Conservation (phyloP, 2,329 filamentous ascomycete species). For the Pyrenochaeta sp. region DNA sequence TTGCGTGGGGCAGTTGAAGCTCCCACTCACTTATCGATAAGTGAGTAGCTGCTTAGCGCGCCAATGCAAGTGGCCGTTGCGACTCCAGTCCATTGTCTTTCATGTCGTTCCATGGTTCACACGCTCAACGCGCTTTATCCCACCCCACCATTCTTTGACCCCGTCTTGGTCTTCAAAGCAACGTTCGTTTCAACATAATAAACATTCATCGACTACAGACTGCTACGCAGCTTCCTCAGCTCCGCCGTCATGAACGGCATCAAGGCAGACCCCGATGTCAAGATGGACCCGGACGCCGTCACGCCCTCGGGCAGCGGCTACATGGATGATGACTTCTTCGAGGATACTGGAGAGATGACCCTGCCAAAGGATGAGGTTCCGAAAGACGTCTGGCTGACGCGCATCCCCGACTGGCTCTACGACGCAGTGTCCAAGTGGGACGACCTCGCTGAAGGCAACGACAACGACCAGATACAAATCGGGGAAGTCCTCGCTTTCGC, state of each 20-base stretch:
- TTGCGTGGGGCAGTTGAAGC: conserved; percentile 12
- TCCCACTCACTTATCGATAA: conserved; percentile 25
- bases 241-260: conserved; percentile 48
- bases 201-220: background rate
- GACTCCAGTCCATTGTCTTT: conserved; percentile 17
- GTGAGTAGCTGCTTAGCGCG: conserved; percentile 18
- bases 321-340: conserved; percentile 54
- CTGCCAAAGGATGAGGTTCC: conserved; percentile 39
- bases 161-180: conserved; percentile 4
- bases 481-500: conserved; percentile 45
- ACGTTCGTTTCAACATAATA: background rate
- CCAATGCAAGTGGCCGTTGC: conserved; percentile 22
- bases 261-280: conserved; percentile 50
- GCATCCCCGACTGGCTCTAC: conserved; percentile 52
- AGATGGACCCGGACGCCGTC: conserved; percentile 46
- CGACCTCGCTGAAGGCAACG: conserved; percentile 43
- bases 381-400: conserved; percentile 48
- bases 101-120: conserved; percentile 8
- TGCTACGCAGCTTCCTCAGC: conserved; percentile 1
- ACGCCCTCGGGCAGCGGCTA: conserved; percentile 39
- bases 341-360: conserved; percentile 54
- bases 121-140: conserved; percentile 7
- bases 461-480: conserved; percentile 50
- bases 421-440: conserved; percentile 48
- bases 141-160: conserved; percentile 3